phyloP scores from a whole-genome alignment of 352 stramenopile species.

The Phytopythium ostracodes region DNA sequence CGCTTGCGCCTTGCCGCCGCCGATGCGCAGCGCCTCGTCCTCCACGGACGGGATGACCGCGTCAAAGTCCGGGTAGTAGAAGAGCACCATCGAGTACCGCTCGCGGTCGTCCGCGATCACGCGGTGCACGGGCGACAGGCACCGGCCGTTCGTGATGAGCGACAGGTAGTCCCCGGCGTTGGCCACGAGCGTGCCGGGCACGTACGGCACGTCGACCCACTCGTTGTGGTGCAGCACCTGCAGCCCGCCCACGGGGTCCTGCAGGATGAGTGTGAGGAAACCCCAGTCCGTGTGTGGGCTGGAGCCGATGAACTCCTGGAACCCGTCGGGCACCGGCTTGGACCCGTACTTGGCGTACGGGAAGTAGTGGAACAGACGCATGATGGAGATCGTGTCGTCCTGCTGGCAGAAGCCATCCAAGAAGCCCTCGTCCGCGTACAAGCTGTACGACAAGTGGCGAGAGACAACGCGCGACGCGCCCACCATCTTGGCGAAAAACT shows the following conservation, averaged over 20 bases:
- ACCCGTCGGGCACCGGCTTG: constrained; percentile 25
- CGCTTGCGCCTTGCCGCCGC: constrained; percentile 28
- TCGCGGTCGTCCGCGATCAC: constrained; percentile 68
- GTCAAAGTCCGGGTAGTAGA: constrained; percentile 83
- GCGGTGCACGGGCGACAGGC: constrained; percentile 68
- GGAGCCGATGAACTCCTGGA: constrained; percentile 70
- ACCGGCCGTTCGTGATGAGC: constrained; percentile 59
- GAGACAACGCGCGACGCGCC: constrained; percentile 47
- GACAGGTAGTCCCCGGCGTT: constrained; percentile 84
- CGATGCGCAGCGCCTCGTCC: constrained; percentile 32
- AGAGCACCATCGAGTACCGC: constrained; percentile 81
- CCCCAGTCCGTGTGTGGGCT: constrained; percentile 85
- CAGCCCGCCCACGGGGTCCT: constrained; percentile 65
- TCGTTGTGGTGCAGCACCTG: constrained; percentile 66
- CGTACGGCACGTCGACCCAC: constrained; percentile 74
- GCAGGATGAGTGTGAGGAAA: constrained; percentile 81
- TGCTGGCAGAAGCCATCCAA: constrained; percentile 56
- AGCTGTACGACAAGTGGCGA: constrained; percentile 36
- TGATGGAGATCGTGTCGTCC: constrained; percentile 81
- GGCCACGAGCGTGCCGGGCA: constrained; percentile 65
- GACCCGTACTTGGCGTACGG: constrained; percentile 53
- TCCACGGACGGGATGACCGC: constrained; percentile 50
- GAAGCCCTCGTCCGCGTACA: constrained; percentile 48
- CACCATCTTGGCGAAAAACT: constrained; percentile 59
- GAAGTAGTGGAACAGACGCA: constrained; percentile 85